These are phyloP conservation scores for Colletotrichum sansevieriae DNA, from an alignment of 2,329 filamentous ascomycete species.

Conservation along the genomic window DNA sequence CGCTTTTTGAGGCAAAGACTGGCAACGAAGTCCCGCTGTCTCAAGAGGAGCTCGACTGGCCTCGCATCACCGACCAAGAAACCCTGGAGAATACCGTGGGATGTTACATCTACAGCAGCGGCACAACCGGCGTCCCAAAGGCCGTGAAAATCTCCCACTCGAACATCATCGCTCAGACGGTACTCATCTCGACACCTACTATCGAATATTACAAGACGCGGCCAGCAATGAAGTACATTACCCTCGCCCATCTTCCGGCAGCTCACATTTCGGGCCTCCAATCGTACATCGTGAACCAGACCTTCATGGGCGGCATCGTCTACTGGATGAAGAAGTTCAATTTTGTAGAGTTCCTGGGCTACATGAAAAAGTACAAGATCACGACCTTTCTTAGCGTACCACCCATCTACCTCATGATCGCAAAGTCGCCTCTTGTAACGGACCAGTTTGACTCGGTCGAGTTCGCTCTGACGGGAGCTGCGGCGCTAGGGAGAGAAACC, in stretches of 20 bases:
- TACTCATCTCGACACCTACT: conserved; percentile 48
- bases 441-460: conserved; percentile 67
- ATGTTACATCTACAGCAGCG: conserved; percentile 62
- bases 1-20: conserved; percentile 47
- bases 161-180: conserved; percentile 57
- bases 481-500: conserved; percentile 67
- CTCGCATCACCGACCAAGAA: conserved; percentile 62
- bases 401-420: conserved; percentile 70
- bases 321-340: conserved; percentile 76
- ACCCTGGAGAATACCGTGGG: conserved; percentile 57
- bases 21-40: conserved; percentile 51
- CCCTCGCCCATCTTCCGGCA: conserved; percentile 58
- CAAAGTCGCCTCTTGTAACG: conserved; percentile 66
- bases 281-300: conserved; percentile 56
- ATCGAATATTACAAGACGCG: conserved; percentile 48
- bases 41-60: conserved; percentile 62
- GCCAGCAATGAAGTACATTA: conserved; percentile 49
- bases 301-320: conserved; percentile 59
- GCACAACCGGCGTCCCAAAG: conserved; percentile 63
- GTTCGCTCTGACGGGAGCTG: conserved; percentile 65
- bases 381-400: conserved; percentile 71
- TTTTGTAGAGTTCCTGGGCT: conserved; percentile 66
- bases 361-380: conserved; percentile 63
- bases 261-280: conserved; percentile 62
- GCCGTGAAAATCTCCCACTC: conserved; percentile 60